phyloP scores from a whole-genome alignment of 75 land plant species.

The Larix kaempferi region DNA sequence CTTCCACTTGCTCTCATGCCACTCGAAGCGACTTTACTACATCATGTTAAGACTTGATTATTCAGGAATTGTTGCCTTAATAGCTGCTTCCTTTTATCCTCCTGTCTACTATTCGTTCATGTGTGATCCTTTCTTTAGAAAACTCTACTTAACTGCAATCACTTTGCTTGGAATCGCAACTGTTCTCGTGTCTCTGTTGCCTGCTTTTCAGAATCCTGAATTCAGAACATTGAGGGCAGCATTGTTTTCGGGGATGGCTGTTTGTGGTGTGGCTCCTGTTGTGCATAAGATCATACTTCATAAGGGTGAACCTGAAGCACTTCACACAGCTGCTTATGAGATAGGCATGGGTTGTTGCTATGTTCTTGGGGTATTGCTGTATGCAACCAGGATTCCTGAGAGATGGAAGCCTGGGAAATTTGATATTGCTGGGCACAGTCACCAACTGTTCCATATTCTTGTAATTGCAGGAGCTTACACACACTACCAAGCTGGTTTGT shows the following conservation, averaged over 20 bases:
- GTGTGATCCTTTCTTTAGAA: slow-evolving; percentile 70
- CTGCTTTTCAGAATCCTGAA: slow-evolving; percentile 43
- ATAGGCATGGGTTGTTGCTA: slow-evolving; percentile 69
- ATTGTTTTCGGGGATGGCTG: slow-evolving; percentile 73
- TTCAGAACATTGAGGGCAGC: slow-evolving; percentile 53
- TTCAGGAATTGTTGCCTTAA: slow-evolving; percentile 84
- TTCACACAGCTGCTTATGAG: slow-evolving; percentile 58
- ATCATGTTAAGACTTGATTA: slow-evolving; percentile 70
- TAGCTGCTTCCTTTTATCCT: slow-evolving; percentile 93
- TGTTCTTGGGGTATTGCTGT: slow-evolving; percentile 53
- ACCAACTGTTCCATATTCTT: slow-evolving; percentile 75
- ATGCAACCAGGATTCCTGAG: slow-evolving; percentile 76
- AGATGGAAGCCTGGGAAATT: slow-evolving; percentile 74
- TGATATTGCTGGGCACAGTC: slow-evolving; percentile 81
- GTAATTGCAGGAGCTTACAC: slow-evolving; percentile 71
- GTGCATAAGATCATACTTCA: slow-evolving; percentile 60
- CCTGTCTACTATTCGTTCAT: slow-evolving; percentile 93
- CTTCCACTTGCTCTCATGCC: slow-evolving; percentile 88
- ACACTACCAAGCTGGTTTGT: slow-evolving; percentile 65
- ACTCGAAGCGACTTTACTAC: slow-evolving; percentile 59
- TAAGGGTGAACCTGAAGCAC: slow-evolving; percentile 51
- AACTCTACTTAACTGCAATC: slow-evolving; percentile 65
- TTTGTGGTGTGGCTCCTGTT: slow-evolving; percentile 85
- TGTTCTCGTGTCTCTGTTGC: slow-evolving; percentile 57
- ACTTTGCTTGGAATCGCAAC: slow-evolving; percentile 61